Evolutionary conservation across 352 stramenopile species (phyloP), one percentile per base, ranked within the genome.

Genomic region (Halophytophthora batemanensis): DNA sequence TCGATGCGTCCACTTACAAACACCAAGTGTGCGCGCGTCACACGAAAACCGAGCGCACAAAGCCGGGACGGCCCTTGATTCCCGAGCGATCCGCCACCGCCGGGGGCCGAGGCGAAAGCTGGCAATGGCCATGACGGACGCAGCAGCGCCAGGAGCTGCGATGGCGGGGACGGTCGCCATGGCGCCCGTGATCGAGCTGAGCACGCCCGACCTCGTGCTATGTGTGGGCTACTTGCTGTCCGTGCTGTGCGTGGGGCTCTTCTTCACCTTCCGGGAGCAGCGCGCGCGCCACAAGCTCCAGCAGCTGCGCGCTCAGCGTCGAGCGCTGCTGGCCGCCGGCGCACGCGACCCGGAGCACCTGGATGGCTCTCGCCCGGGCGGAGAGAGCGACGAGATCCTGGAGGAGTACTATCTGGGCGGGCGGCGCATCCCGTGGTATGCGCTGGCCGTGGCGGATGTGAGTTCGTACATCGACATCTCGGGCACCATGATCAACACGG

Each of bases 391-490:
- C 52, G 39, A 67, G 7, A 52, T 83, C 14, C 52, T 89, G 19
- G 77, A 91, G 36, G 76, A 88, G 40, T 91, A 91, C 56, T 89
- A 91, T 37, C 70, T 91, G 15, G 77, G 81, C 2, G 76, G 77
- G 17, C 67, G 76, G 4, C 66, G 66, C 23, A 85, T 91, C 45
- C 71, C 77, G 12, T 89, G 81, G 77, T 89, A 81, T 64, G 77
- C 77, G 19, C 60, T 91, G 15, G 81, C 74, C 7, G 61, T 91
- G 35, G 81, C 81, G 0, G 81, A 92, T 53, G 82, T 92, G 47
- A 90, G 78, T 62, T 88, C 76, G 48, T 92, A 92, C 56, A 92
- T 92, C 44, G 82, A 92, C 62, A 90, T 92, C 46, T 86, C 76
- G 3, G 78, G 81, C 1, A 91, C 81, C 6, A 91, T 91, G 78